Base-by-base conservation (phyloP, 345 rosid species). In the Acer saccharum region DNA sequence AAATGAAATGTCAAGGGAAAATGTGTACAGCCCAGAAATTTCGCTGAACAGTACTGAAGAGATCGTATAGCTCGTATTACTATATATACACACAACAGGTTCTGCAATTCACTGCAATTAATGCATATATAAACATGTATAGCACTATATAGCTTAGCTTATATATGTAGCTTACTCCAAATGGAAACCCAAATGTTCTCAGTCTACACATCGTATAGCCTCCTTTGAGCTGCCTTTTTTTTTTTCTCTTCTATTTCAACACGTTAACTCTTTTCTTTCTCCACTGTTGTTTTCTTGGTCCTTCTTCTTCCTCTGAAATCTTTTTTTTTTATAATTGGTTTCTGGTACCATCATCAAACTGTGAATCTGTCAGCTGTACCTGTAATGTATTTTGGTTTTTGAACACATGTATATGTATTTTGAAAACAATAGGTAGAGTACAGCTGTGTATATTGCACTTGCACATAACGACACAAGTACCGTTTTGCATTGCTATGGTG, bases 11-110 rank as follows among this genome's bases (percentile, higher is more conserved):
- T 79, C 81, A 74, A 76, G 77, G 25, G 41, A 46, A 71, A 13
- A 58, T 58, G 41, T 58, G 25, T 23, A 71, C 48, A 78, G 78
- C 88, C 83, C 86, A 76, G 69, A 81, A 80, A 83, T 83, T 68
- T 48, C 68, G 86, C 86, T 29, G 84, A 78, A 21, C 62, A 25
- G 27, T 25, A 54, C 52, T 52, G 60, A 20, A 17, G 55, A n/a
- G 48, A 73, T 8, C 46, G 46, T 8, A 43, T 43, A 43, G 23
- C 27, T 25, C 43, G 18, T 17, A 21, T 50, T 32, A 12, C 54
- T 63, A 35, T 35, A 35, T 43, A 9, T 9, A 13, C 3, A 18
- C 60, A 65, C 58, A 23, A 43, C 65, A 12, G 62, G 69, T 41
- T 69, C 63, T 35, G 68, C 14, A n/a, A 52, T 27, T 61, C 65